A percentile compares a stretch with the other conserved stretches of the same genome.
phyloP scores from a whole-genome alignment of 345 rosid species.

The Raphanus raphanistrum region DNA sequence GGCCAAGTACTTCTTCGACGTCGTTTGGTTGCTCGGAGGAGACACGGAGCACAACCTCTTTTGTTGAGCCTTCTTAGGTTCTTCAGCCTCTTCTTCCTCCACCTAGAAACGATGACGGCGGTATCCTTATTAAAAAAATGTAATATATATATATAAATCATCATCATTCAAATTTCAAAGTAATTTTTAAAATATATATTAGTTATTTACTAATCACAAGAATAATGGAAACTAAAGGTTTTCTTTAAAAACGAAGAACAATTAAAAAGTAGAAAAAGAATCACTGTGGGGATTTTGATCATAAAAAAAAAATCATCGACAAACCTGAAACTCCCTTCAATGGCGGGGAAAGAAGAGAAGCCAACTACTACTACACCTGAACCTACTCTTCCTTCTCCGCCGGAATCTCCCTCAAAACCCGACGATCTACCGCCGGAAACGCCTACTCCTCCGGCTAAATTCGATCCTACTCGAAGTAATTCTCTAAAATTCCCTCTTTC shows the following conservation, averaged over 20 bases:
- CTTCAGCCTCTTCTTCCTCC: constrained; percentile 39
- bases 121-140: no score
- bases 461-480: constrained; percentile 90
- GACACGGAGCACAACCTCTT: constrained; percentile 19
- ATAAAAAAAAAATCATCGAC: no score
- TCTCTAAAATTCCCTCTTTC: constrained; percentile 15
- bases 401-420: neutral
- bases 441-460: constrained; percentile 39
- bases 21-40: constrained; percentile 31
- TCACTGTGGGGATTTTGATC: neutral
- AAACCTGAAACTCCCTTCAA: constrained; percentile 21
- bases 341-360: constrained; percentile 44
- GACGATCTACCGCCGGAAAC: constrained; percentile 26
- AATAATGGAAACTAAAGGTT: no score
- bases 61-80: constrained; percentile 24
- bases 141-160: no score
- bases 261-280: neutral
- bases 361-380: constrained; percentile 30
- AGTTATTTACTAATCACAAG: no score
- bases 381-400: constrained; percentile 28
- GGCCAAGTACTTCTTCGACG: constrained; percentile 19
- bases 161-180: no score
- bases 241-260: neutral
- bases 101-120: neutral
- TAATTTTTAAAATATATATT: no score